Conservation (phyloP, 1,139 yeast species). For the Kodamaea suecica region DNA sequence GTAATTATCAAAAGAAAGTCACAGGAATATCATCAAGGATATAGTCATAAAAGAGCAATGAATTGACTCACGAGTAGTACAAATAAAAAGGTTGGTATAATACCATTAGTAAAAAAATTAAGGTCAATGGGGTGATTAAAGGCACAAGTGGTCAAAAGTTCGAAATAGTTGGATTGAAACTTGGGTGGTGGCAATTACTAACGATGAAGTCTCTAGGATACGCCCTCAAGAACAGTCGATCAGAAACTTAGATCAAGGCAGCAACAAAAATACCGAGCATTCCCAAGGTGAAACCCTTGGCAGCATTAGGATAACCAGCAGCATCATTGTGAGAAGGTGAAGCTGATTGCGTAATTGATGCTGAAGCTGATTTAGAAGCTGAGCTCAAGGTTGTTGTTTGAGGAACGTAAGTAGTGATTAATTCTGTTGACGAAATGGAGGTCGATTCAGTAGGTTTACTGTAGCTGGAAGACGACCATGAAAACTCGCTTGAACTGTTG, state of each 20-base stretch:
- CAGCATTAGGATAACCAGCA: slow-evolving; percentile 31
- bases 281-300: slow-evolving; percentile 45
- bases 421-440: slow-evolving; percentile 7
- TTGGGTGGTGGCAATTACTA: no score
- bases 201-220: no score
- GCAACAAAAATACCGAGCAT: slow-evolving; percentile 50
- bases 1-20: slow-evolving; percentile 1
- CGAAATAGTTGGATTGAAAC: no score
- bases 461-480: slow-evolving; percentile 15
- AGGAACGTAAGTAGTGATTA: slow-evolving; percentile 18
- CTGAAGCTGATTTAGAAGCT: slow-evolving; percentile 22
- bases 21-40: not conserved
- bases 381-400: slow-evolving; percentile 13
- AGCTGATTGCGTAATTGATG: slow-evolving; percentile 6
- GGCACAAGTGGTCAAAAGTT: no score
- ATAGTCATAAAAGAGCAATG: no score
- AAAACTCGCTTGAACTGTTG: slow-evolving; percentile 14
- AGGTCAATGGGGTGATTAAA: no score
- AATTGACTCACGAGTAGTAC: no score
- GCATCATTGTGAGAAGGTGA: slow-evolving; percentile 27
- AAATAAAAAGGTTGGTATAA: no score
- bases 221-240: no score
- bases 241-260: slow-evolving; percentile 46
- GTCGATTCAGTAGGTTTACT: slow-evolving; percentile 10
- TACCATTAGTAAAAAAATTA: no score